A percentile compares a stretch with the other conserved stretches of the same genome.
phyloP scores from a whole-genome alignment of 371 early-diverging fungal species.

The Syncephalis plumigaleata region DNA sequence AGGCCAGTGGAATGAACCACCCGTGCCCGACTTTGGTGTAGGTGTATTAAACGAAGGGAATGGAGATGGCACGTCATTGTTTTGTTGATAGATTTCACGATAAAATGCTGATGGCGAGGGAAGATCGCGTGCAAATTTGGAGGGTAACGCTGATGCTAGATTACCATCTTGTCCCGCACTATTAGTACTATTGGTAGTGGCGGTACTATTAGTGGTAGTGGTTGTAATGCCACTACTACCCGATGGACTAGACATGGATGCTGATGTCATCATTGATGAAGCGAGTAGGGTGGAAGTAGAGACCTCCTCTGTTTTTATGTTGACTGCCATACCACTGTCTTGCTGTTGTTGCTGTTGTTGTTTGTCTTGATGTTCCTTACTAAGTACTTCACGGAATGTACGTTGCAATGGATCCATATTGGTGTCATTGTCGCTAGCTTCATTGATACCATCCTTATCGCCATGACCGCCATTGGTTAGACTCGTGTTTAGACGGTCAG shows the following conservation, averaged over 20 bases:
- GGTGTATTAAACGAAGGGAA: constrained; percentile 43
- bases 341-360: too few species aligned
- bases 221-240: too few species aligned
- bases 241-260: too few species aligned
- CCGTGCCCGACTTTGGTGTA: constrained; percentile 12
- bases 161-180: constrained; percentile 12
- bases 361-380: neutral
- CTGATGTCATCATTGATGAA: too few species aligned
- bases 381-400: neutral
- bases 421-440: neutral
- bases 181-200: too few species aligned
- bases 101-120: constrained; percentile 59
- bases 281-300: too few species aligned
- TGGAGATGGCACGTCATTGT: constrained; percentile 40
- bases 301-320: too few species aligned
- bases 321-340: too few species aligned
- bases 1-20: constrained; percentile 44
- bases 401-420: neutral
- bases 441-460: neutral
- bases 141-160: constrained; percentile 12
- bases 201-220: too few species aligned
- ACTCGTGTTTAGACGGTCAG: constrained; percentile 1
- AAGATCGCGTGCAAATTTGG: constrained; percentile 53
- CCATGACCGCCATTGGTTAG: constrained; percentile 1
- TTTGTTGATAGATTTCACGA: constrained; percentile 42